phyloP scores from a whole-genome alignment of 495 filamentous ascomycete genomes.

The Pyrenula massariospora region DNA sequence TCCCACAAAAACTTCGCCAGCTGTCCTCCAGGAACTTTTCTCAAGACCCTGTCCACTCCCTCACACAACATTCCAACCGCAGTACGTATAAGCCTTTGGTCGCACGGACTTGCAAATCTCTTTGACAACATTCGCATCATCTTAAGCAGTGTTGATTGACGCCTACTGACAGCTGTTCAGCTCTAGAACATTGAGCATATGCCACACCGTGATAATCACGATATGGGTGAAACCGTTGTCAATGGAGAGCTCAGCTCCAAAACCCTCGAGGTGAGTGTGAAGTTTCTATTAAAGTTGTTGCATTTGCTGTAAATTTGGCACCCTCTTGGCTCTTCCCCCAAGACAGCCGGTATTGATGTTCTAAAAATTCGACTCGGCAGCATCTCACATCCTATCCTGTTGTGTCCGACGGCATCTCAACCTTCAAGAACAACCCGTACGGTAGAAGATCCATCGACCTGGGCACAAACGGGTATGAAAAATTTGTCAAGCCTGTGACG shows the following conservation, averaged over 20 bases:
- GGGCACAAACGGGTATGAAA: slow-evolving; percentile 53
- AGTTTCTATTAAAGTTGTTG: neutral
- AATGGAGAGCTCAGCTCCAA: slow-evolving; percentile 63
- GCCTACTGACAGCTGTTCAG: neutral
- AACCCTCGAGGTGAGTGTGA: slow-evolving; percentile 49
- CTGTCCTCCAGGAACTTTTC: neutral
- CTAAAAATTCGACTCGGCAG: slow-evolving; percentile 30
- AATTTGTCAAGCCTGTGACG: slow-evolving; percentile 58
- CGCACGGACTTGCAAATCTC: too few relatives aligned
- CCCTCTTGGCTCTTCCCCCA: too few relatives aligned
- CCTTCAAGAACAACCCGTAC: slow-evolving; percentile 67
- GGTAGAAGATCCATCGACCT: slow-evolving; percentile 71
- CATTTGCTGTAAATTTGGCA: slow-evolving; percentile 4
- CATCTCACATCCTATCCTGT: slow-evolving; percentile 80
- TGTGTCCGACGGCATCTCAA: slow-evolving; percentile 63
- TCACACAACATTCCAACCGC: slow-evolving; percentile 15
- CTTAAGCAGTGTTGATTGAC: neutral
- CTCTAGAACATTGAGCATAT: slow-evolving; percentile 9
- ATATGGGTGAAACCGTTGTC: slow-evolving; percentile 35
- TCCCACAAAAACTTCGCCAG: neutral
- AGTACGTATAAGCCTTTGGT: too few relatives aligned
- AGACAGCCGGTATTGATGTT: too few relatives aligned
- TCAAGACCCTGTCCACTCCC: slow-evolving; percentile 5
- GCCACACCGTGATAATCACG: slow-evolving; percentile 31
- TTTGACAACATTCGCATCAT: neutral